Evolutionary conservation across 768 basidiomycete species (phyloP).

Genomic region (Mrakia frigida): DNA sequence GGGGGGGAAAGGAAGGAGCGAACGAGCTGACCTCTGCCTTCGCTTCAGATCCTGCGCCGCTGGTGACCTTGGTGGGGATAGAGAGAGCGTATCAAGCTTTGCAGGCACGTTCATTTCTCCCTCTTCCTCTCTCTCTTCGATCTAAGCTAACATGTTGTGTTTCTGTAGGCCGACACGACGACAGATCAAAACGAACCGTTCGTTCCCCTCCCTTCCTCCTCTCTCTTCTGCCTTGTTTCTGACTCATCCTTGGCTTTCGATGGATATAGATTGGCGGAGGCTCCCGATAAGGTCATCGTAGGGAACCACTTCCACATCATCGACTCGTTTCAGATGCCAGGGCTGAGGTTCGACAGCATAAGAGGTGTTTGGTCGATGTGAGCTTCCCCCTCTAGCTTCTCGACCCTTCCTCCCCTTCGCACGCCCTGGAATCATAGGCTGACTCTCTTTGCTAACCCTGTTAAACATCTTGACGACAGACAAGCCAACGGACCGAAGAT

Average conservation of each 20-base stretch:
- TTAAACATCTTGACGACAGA: too few relatives aligned
- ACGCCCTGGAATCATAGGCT: not conserved
- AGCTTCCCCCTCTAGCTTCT: constrained; percentile 31
- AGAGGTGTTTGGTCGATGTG: constrained; percentile 81
- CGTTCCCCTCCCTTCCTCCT: constrained; percentile 38
- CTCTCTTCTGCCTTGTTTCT: constrained; percentile 62
- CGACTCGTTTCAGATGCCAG: constrained; percentile 92
- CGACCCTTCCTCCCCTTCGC: not conserved
- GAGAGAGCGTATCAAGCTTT: constrained; percentile 29
- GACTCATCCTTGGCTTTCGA: constrained; percentile 51
- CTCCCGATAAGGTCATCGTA: constrained; percentile 61
- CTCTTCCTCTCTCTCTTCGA: not conserved
- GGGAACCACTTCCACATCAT: constrained; percentile 76
- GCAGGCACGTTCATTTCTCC: constrained; percentile 10
- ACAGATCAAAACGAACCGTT: constrained; percentile 28
- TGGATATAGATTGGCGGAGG: constrained; percentile 36
- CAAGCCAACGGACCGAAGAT: constrained; percentile 60
- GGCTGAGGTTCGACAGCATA: constrained; percentile 84
- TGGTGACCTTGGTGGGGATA: constrained; percentile 28
- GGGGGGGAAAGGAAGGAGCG: not conserved
- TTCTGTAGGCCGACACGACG: constrained; percentile 9
- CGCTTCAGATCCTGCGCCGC: constrained; percentile 24
- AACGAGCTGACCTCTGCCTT: not conserved
- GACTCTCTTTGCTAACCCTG: too few relatives aligned
- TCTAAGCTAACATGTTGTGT: not conserved